Base-by-base conservation (phyloP, 1,139 yeast species). In the Chernovozyma sophiae-reginae region DNA sequence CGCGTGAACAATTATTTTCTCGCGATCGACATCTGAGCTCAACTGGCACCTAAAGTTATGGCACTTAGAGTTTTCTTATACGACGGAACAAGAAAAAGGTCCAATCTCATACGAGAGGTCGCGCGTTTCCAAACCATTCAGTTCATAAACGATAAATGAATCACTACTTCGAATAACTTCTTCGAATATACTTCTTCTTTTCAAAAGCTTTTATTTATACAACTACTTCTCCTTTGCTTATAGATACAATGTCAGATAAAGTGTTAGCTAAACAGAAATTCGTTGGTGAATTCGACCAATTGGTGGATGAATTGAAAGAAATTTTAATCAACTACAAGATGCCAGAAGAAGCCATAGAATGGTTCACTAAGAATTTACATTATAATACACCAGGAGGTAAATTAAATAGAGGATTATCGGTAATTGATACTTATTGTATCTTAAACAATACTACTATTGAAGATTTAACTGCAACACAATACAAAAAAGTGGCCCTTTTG, bases 341-440 rank as follows among this genome's bases (percentile, higher is more conserved):
- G 80, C 89, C 96, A 15, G 65, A 73, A 43, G 94, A 86, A 46
- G 97, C 97, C 35, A 73, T 86, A 43, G 79, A 77, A 27, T 92
- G 99, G 98, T 87, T 79, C 65, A 77, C 72, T 49, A 72, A 72
- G 45, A 82, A 74, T 49, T 69, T 92, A 58, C 65, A 81, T 51
- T 86, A 92, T 71, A 94, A 94, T 67, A 81, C 96, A 6, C 92
- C 96, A 38, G 97, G 97, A 42, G 99, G 99, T 35, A 94, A 94
- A 65, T 76, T 90, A 56, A 94, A 94, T 73, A 79, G 99, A 60
- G 99, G 99, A 16, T 71, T 94, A 45, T 86, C 97, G 26, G 98
- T 94, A 13, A 81, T 92, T 43, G 97, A 92, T 62, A 87, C 97
- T 3, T 92, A 86, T 66, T 79, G 81, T 43, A 76, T 92, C 41